Base-by-base conservation (phyloP, 2,329 filamentous ascomycete species). In the Venturia effusa region DNA sequence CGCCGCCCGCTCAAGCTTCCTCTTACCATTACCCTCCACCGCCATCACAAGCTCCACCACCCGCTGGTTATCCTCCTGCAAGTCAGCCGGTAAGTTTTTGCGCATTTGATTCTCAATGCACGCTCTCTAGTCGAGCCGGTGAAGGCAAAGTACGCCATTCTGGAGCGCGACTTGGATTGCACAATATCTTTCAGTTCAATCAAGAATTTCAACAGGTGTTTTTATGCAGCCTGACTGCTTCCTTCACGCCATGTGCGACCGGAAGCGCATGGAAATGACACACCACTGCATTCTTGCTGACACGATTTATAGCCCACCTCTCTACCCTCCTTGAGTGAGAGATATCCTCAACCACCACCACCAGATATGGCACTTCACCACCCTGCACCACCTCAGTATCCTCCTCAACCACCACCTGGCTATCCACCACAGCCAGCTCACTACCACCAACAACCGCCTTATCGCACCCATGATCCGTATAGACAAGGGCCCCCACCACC, bases 391-490 rank as follows among this genome's bases (percentile, higher is more conserved):
- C 64, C 77, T 59, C 78, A 78, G 64, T 74, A 75, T 66, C 63
- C 51, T 41, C 62, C 62, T 51, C 43, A 59, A 54, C 64, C 62
- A 57, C 59, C 62, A 67, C 67, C 66, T 70, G 61, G 45, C 39
- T 68, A 69, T 39, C 68, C 69, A 19, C 66, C 69, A 27, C 67
- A 67, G 55, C 59, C 66, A 24, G 27, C 60, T 24, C 60, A 66
- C 57, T 60, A 64, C 62, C 54, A 48, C 15, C 64, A 40, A 59
- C 37, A 40, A 59, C 37, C 37, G 27, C 61, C 68, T 79, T 80
- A 78, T 74, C 77, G 63, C 73, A 74, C 41, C 72, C 77, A 64
- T 77, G 79, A 69, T 39, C 77, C 80, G 67, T 76, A 74, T 71
- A 66, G 69, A 68, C 34, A 64, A 45, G 30, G 79, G 79, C 68